Base-by-base conservation (phyloP, 306 rosid genomes). In the Arachis hypogaea region DNA sequence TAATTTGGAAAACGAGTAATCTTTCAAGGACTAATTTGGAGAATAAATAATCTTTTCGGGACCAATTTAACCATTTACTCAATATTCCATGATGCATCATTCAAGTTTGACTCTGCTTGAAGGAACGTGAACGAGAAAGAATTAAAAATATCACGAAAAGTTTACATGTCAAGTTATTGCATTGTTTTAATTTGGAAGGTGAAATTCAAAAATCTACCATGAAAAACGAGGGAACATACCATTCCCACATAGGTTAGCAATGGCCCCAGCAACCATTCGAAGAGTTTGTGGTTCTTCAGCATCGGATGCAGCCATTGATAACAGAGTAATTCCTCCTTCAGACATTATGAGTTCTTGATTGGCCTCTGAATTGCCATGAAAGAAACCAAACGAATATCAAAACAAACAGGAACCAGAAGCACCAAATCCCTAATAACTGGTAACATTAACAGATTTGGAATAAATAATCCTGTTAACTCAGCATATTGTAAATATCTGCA, bases 261-360 rank as follows among this genome's bases (percentile, higher is more conserved):
- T 85, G 71, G 92, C 97, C 52, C 97, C 92, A 43, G 95, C 97
- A 57, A 91, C 93, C 93, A 88, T 88, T 82, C 96, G 93, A 7
- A 90, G 89, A 64, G 96, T 90, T 75, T 90, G 91, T 43, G 97
- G 86, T 73, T 91, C 97, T 79, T 88, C 95, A 16, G 97, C 92
- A 79, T 90, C 95, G 69, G 91, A 86, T 45, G 95, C 95, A 66
- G 97, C 82, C 58, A 82, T 70, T 59, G 97, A 88, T 73, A 91
- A 82, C 56, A 91, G 84, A 77, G 92, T 87, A 42, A 91, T 84
- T 73, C 97, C 97, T 12, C 97, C 97, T 82, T 91, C 87, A 44
- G 78, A 77, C 92, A 89, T 87, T 80, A 91, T 88, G 55, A 83
- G 90, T 77, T 88, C 97, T 82, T 91, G 97, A 85, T 91, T 91